phyloP scores from a whole-genome alignment of 345 rosid species.

The Citrus hindsii region DNA sequence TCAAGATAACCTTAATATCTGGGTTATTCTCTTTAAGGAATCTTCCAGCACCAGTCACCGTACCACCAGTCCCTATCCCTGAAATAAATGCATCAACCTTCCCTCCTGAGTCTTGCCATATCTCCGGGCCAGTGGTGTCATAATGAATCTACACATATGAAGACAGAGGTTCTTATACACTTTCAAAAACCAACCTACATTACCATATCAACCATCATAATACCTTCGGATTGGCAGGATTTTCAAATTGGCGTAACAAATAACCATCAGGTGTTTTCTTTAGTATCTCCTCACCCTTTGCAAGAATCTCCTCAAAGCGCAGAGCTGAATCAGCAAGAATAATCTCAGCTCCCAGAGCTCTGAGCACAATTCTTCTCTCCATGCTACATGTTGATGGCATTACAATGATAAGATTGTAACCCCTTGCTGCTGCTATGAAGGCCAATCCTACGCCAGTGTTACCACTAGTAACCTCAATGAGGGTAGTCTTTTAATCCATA shows the following conservation, averaged over 20 bases:
- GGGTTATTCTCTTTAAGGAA: constrained; percentile 65
- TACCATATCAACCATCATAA: not conserved
- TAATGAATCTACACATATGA: constrained; percentile 36
- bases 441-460: constrained; percentile 82
- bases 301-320: constrained; percentile 33
- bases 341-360: constrained; percentile 76
- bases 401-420: constrained; percentile 51
- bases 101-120: constrained; percentile 38
- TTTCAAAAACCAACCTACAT: not conserved
- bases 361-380: constrained; percentile 60
- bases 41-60: constrained; percentile 55
- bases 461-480: constrained; percentile 62
- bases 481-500: constrained; percentile 32
- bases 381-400: constrained; percentile 60
- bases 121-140: constrained; percentile 39
- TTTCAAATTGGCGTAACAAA: constrained; percentile 45
- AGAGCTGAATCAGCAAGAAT: constrained; percentile 42
- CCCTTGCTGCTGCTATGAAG: constrained; percentile 55
- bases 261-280: constrained; percentile 51
- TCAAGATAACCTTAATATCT: constrained; percentile 42
- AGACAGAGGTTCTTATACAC: not conserved
- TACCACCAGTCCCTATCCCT: constrained; percentile 56
- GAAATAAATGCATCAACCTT: constrained; percentile 48
- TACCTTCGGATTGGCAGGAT: constrained; percentile 58
- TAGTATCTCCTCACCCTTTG: constrained; percentile 53